Evolutionary conservation across 2,329 filamentous ascomycete species (phyloP), one percentile per base, ranked within the genome.

Genomic region (Ceratocystis colombiana): DNA sequence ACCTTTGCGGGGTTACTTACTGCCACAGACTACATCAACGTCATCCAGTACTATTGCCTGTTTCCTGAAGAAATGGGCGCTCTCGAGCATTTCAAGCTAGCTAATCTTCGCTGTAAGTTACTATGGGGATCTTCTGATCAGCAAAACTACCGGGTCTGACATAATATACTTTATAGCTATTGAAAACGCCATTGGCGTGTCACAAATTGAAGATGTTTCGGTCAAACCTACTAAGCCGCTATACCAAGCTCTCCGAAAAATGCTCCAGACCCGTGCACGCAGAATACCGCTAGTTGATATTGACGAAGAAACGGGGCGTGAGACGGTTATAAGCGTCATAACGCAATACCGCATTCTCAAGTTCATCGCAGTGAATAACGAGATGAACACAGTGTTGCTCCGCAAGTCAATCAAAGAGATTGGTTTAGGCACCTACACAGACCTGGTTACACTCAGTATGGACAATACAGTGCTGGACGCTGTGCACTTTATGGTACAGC

Each of bases 11-110:
- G 94, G 48, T 84, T 99, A 62, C 82, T 99, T 70, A 99, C 94
- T 33, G 94, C 91, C 69, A 96, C 91, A 68, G 94, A 99, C 77
- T 99, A 94, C 75, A 95, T 99, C 78, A 99, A 99, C 73, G 88
- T 99, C 67, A 96, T 99, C 50, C 93, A 97, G 75, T 99, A 99
- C 77, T 97, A 99, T 79, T 96, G 91, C 81, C 92, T 97, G 76
- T 95, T 94, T 71, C 94, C 93, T 1, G 90, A 96, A 70, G 88
- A 92, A 67, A 83, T 97, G 68, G 85, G 87, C 70, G 87, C 93
- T 73, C 89, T 99, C 71, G 94, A 97, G 71, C 89, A 96, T 75
- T 96, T 99, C 75, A 87, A 90, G 61, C 79, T 99, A 69, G 93
- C 89, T 77, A 96, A 90, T 73, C 82, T 99, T 67, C 84, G 93